Conservation (phyloP, 2,329 filamentous ascomycete genomes). For the Myriosclerotinia scirpicola region DNA sequence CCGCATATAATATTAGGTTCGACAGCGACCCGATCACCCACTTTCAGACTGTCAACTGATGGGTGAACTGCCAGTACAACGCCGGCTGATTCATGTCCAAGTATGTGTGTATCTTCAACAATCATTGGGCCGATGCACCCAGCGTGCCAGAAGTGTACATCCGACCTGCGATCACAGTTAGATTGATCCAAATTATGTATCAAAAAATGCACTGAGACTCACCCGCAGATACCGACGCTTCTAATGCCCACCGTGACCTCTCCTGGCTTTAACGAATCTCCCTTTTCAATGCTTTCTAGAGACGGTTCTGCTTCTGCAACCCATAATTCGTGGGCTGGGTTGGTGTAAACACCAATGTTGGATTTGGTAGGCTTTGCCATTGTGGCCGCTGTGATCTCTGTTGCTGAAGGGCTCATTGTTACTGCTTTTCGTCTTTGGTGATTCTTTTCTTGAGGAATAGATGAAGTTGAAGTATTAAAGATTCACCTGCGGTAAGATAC, state of each 20-base stretch:
- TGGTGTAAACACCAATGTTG: conserved; percentile 96
- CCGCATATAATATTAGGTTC: conserved; percentile 94
- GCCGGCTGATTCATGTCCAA: conserved; percentile 91
- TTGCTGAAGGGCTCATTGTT: conserved; percentile 37
- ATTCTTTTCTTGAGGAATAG: neutral
- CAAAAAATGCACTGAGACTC: conserved; percentile 38
- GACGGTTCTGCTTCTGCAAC: conserved; percentile 75
- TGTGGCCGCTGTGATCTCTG: conserved; percentile 28
- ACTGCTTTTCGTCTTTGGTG: neutral
- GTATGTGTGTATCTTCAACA: conserved; percentile 81
- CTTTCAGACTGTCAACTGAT: conserved; percentile 73
- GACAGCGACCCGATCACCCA: conserved; percentile 88
- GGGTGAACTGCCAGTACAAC: conserved; percentile 79
- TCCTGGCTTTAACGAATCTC: conserved; percentile 68
- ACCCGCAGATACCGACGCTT: conserved; percentile 96
- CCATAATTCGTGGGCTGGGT: conserved; percentile 90
- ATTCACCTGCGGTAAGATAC: conserved; percentile 11
- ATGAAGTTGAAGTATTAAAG: conserved; percentile 1
- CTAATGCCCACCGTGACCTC: conserved; percentile 88
- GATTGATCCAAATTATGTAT: neutral
- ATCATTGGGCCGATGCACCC: conserved; percentile 97
- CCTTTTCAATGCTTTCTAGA: conserved; percentile 70
- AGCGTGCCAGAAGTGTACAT: conserved; percentile 96
- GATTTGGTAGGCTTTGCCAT: conserved; percentile 56
- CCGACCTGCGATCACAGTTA: conserved; percentile 58